Evolutionary conservation across 1,284 basidiomycete species (phyloP), one percentile per base, ranked within the genome.

Genomic region (Microbotryomycetes sp.): DNA sequence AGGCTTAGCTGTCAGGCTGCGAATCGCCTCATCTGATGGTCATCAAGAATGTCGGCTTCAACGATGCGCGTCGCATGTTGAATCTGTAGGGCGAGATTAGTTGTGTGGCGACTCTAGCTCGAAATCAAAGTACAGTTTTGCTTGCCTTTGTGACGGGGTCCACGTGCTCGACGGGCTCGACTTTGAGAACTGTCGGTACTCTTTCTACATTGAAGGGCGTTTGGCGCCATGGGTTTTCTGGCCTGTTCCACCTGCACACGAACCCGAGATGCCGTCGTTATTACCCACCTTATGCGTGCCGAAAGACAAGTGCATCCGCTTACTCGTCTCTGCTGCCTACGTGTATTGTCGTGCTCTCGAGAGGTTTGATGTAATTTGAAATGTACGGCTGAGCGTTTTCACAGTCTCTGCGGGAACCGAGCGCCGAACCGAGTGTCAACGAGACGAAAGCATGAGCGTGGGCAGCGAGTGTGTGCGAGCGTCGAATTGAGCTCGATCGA

Each of bases 201-300:
- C 53, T 29, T 23, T 54, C 23, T 16, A 54, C 53, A 24, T 54
- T 54, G 30, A 31, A 54, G 23, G 53, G 53, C 16, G 30, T 9
- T 28, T 54, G 53, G 3, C 53, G 53, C 53, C 53, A 54, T 45
- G 41, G n/a, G 18, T 54, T 54, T n/a, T 54, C 53, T 13, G 29
- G n/a, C 31, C 45, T 54, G 21, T 23, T 54, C 53, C 53, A 54
- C 16, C 53, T 54, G 53, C 7, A 23, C 9, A 5, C 3, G 13
- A 3, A 48, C 4, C 46, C 11, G 46, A 6, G 26, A 7, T 11
- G 5, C 26, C 15, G 7, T 7, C 15, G 26, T 48, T 26, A 23
- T 26, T 21, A 18, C 26, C 46, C 21, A 26, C 15, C n/a, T 26
- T 23, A 13, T 16, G 21, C 46, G 50, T 24, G 11, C 29, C 50